Evolutionary conservation across 305 asterid species (phyloP).

Genomic region (Fraxinus floribunda): DNA sequence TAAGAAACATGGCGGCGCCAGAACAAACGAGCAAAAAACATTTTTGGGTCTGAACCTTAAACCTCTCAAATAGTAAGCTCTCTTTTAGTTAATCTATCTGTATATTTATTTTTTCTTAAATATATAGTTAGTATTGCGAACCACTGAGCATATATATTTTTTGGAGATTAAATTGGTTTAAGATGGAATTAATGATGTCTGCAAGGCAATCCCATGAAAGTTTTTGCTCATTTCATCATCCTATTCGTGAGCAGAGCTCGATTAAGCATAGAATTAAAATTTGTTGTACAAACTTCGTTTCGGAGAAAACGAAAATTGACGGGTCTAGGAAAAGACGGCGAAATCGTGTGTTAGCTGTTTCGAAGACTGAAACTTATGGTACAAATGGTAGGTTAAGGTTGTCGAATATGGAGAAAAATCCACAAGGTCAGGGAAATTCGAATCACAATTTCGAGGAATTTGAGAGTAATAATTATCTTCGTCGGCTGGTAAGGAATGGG

Average conservation of each 20-base stretch:
- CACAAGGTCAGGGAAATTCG: constrained; percentile 32
- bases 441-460: constrained; percentile 58
- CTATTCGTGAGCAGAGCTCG: constrained; percentile 21
- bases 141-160: neutral
- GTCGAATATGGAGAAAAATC: constrained; percentile 36
- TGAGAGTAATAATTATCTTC: constrained; percentile 69
- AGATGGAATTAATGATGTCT: constrained; percentile 61
- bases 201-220: constrained; percentile 50
- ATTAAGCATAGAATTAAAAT: constrained; percentile 26
- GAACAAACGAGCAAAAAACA: neutral
- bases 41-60: neutral
- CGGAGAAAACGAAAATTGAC: constrained; percentile 27
- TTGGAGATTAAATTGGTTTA: constrained; percentile 3
- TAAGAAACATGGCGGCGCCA: neutral
- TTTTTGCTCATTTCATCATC: constrained; percentile 40
- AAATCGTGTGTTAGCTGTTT: constrained; percentile 41
- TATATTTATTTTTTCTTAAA: neutral
- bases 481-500: constrained; percentile 66
- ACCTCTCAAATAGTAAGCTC: neutral
- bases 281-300: constrained; percentile 24
- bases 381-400: constrained; percentile 45
- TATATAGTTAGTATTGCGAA: neutral
- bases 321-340: constrained; percentile 27
- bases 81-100: neutral
- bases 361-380: constrained; percentile 39